phyloP scores from a whole-genome alignment of 176 grass and related monocot species.

The Cocos nucifera region DNA sequence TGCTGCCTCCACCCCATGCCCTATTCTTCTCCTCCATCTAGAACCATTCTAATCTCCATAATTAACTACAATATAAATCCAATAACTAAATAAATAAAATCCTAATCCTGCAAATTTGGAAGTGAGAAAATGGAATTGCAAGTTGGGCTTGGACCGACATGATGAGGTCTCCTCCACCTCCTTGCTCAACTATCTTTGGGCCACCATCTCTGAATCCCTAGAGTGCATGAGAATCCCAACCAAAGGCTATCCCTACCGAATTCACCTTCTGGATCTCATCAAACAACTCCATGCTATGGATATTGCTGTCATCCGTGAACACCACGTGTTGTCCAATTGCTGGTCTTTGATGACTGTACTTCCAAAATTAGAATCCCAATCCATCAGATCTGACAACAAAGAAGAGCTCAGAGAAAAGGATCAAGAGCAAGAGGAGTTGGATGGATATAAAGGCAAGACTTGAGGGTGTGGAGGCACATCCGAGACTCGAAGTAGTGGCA shows the following conservation, averaged over 20 bases:
- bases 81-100: too few relatives aligned
- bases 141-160: slow-evolving; percentile 61
- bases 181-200: too few relatives aligned
- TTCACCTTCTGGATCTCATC: slow-evolving; percentile 96
- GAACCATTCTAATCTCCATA: too few relatives aligned
- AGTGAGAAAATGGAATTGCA: slow-evolving; percentile 33
- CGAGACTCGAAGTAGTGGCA: slow-evolving; percentile 11
- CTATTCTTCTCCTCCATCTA: too few relatives aligned
- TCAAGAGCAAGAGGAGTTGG: background rate
- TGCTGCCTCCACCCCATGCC: too few relatives aligned
- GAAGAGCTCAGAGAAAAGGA: background rate
- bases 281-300: slow-evolving; percentile 91
- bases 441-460: slow-evolving; percentile 19
- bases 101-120: too few relatives aligned
- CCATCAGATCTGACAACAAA: background rate
- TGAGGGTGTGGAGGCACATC: slow-evolving; percentile 36
- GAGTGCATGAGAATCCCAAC: slow-evolving; percentile 50
- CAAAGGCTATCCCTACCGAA: slow-evolving; percentile 76
- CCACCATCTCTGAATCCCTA: background rate
- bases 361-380: too few relatives aligned
- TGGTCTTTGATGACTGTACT: slow-evolving; percentile 69
- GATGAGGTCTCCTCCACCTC: too few relatives aligned
- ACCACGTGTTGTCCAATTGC: slow-evolving; percentile 79
- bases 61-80: too few relatives aligned
- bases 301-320: slow-evolving; percentile 94